These are phyloP conservation scores for Colletotrichum lindemuthianum DNA, from an alignment of 2,329 filamentous ascomycete species.

Conservation along the genomic window DNA sequence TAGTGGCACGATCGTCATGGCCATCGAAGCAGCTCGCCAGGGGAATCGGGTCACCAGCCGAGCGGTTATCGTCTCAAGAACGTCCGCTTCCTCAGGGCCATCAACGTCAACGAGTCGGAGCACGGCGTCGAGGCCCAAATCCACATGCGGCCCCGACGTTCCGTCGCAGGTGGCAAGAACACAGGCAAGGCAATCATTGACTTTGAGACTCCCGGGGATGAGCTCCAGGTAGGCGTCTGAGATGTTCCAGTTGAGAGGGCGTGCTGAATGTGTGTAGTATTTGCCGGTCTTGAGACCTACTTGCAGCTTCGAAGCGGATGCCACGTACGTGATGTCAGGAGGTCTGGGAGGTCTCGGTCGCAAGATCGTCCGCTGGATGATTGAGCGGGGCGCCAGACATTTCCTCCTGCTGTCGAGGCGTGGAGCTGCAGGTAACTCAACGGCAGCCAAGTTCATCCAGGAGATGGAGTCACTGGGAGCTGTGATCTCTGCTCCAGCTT, in stretches of 20 bases:
- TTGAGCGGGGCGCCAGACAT: constrained; percentile 59
- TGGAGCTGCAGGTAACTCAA: constrained; percentile 40
- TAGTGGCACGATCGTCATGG: constrained; percentile 61
- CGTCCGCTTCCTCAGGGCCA: constrained; percentile 10
- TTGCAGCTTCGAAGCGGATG: constrained; percentile 39
- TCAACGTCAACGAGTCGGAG: constrained; percentile 13
- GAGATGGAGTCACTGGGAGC: constrained; percentile 45
- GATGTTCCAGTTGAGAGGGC: neutral
- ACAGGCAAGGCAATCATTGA: constrained; percentile 56
- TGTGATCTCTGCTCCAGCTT: constrained; percentile 46
- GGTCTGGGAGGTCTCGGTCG: constrained; percentile 67
- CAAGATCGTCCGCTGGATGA: constrained; percentile 57
- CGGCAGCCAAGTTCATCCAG: constrained; percentile 42
- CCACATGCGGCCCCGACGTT: constrained; percentile 24
- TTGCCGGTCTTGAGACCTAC: constrained; percentile 32
- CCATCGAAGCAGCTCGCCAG: constrained; percentile 56
- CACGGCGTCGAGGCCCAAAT: constrained; percentile 21
- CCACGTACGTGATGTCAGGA: constrained; percentile 66
- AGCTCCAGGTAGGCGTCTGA: neutral
- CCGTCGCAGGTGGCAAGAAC: constrained; percentile 47
- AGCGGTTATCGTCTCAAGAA: constrained; percentile 10
- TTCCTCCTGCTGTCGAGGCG: constrained; percentile 61
- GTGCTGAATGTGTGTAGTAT: neutral
- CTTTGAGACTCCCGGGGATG: constrained; percentile 20
- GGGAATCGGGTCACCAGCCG: neutral